Evolutionary conservation across 108 stramenopile species (phyloP).

Genomic region (Nannochloropsis gaditana): DNA sequence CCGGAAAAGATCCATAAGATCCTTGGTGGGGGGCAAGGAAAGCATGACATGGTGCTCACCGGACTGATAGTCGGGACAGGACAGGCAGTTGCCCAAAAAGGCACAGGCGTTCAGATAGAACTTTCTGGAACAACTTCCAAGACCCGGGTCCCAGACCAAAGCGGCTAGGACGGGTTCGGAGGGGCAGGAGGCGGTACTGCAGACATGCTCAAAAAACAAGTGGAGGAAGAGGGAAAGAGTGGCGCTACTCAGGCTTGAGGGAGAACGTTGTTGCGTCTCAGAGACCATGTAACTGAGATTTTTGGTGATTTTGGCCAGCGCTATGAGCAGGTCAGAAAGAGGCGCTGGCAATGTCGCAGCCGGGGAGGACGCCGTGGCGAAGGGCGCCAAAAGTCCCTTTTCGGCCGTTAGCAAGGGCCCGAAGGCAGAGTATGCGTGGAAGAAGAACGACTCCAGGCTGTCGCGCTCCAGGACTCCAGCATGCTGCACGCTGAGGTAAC

Average conservation of each 20-base stretch:
- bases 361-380: not conserved
- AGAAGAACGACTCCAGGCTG: not conserved
- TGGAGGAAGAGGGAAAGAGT: slow-evolving; percentile 13
- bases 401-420: not conserved
- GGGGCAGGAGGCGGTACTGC: not conserved
- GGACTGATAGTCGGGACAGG: not conserved
- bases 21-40: not conserved
- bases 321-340: not conserved
- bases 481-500: not conserved
- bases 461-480: not conserved
- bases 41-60: not conserved
- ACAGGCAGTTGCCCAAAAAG: not conserved
- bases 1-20: no score
- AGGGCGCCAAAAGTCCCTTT: not conserved
- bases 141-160: not conserved
- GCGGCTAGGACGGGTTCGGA: not conserved
- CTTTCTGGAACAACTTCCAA: not conserved
- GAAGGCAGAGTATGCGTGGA: not conserved
- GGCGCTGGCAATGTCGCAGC: not conserved
- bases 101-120: not conserved
- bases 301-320: not conserved
- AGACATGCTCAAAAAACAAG: not conserved
- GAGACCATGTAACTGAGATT: not conserved
- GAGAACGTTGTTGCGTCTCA: not conserved
- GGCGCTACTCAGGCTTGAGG: not conserved